These are phyloP conservation scores for Sclerotinia trifoliorum DNA, from an alignment of 2,329 filamentous ascomycete species.

Conservation along the genomic window DNA sequence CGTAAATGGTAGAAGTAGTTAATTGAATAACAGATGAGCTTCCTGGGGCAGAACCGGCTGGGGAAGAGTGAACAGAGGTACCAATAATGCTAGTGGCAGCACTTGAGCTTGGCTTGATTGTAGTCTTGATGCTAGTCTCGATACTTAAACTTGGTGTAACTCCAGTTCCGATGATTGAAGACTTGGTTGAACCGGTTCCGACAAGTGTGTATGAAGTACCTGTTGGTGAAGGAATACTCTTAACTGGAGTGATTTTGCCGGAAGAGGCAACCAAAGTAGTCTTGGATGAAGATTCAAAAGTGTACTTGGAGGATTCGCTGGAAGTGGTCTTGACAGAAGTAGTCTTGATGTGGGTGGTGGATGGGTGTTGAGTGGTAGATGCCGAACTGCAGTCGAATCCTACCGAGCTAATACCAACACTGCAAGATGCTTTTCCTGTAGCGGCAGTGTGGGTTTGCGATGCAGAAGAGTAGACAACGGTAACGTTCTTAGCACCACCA, in stretches of 20 bases:
- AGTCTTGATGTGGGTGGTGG: constrained; percentile 24
- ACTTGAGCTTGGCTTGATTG: background rate
- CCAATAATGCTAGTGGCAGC: background rate
- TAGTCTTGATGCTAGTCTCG: background rate
- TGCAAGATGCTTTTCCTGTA: constrained; percentile 57
- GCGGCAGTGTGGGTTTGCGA: constrained; percentile 50
- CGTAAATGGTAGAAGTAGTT: constrained; percentile 50
- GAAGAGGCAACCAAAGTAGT: background rate
- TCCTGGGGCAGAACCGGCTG: background rate
- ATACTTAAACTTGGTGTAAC: constrained; percentile 9
- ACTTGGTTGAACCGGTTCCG: constrained; percentile 7
- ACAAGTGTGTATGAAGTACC: constrained; percentile 15
- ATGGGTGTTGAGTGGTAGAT: constrained; percentile 29
- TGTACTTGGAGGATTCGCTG: background rate
- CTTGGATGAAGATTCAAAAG: constrained; percentile 4
- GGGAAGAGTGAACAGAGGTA: constrained; percentile 2
- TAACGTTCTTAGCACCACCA: constrained; percentile 82
- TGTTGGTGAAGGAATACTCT: background rate
- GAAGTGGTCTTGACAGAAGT: constrained; percentile 15
- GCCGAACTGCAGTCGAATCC: constrained; percentile 66
- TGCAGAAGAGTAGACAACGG: constrained; percentile 58
- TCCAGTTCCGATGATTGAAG: constrained; percentile 1
- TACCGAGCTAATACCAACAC: constrained; percentile 71
- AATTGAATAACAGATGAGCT: constrained; percentile 9
- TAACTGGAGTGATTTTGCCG: background rate